Evolutionary conservation across 495 filamentous ascomycete genomes (phyloP).

Genomic region (Trichocladium uniseriatum): DNA sequence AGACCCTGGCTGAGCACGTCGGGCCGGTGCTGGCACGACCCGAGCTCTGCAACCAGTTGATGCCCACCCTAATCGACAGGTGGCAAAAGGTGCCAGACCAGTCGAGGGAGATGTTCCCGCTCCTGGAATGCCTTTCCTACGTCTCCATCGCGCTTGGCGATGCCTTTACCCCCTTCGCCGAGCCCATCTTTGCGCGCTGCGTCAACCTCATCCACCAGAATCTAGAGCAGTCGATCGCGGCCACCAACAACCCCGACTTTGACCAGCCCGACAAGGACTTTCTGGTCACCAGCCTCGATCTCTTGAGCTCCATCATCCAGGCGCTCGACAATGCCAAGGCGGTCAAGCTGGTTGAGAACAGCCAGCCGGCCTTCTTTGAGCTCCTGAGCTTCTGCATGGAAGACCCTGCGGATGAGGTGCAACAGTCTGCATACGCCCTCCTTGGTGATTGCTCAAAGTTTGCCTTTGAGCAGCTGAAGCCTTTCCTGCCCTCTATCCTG

Average conservation of each 20-base stretch:
- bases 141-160: conserved; percentile 79
- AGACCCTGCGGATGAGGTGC: conserved; percentile 82
- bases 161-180: conserved; percentile 73
- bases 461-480: conserved; percentile 74
- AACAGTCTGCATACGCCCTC: conserved; percentile 91
- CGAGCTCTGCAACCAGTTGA: conserved; percentile 71
- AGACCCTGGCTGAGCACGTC: conserved; percentile 90
- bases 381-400: conserved; percentile 88
- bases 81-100: conserved; percentile 84
- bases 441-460: conserved; percentile 96
- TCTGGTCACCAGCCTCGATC: conserved; percentile 88
- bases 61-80: conserved; percentile 86
- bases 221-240: conserved; percentile 61
- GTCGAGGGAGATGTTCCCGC: conserved; percentile 86
- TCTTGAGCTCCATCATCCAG: conserved; percentile 89
- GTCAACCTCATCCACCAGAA: conserved; percentile 86
- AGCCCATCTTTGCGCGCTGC: conserved; percentile 76
- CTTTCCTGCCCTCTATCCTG: conserved; percentile 60
- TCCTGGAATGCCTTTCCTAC: conserved; percentile 92
- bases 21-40: conserved; percentile 67
- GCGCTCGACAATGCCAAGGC: conserved; percentile 70
- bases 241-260: conserved; percentile 50
- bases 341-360: conserved; percentile 60
- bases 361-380: conserved; percentile 79
- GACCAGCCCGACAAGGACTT: conserved; percentile 96